Base-by-base conservation (phyloP, 495 filamentous ascomycete species). In the Paragyromitra xinjiangensis region DNA sequence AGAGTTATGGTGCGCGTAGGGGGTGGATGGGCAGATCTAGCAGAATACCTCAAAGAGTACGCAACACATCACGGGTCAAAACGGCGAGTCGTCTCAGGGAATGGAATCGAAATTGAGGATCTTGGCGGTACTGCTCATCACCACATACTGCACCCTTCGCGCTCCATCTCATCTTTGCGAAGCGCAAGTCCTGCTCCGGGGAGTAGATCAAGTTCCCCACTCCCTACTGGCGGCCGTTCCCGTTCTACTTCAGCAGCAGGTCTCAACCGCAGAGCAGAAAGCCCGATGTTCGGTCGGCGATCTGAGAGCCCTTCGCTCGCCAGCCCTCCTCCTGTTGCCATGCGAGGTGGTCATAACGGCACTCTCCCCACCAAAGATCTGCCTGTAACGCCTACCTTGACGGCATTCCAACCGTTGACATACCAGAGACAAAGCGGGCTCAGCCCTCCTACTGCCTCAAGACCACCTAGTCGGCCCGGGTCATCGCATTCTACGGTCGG, bases 1-100 rank as follows among this genome's bases (percentile, higher is more conserved):
- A 89, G 95, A 37, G 94, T 98, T 56, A 98, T 99, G 94, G 96
- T 98, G 8, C 91, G 95, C 69, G 93, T 98, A 24, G 95, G 95
- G 16, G 95, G 95, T 71, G 95, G 95, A 45, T 99, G 95, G 95
- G 92, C 94, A 14, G 95, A 99, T 82, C 85, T 99, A 26, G 94
- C 91, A 34, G 95, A 97, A 83, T 98, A 97, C 82, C 87, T 99
- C n/a, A 90, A 91, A 76, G 93, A 97, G 82, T 99, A 97, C 80
- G 94, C 93, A 24, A 88, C 89, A 58, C 95, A 99, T 83, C 95
- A 98, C 82, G 92, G 93, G 37, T 78, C 78, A 34, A 80, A 82
- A 34, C 79, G 71, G 29, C 55, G 81, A 34, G 70, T 62, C 37
- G 75, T 82, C 22, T 75, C 69, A 0, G 78, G 69, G 26, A 64